Base-by-base conservation (phyloP, 805 yeast genomes). In the Metschnikowia picachoensis region DNA sequence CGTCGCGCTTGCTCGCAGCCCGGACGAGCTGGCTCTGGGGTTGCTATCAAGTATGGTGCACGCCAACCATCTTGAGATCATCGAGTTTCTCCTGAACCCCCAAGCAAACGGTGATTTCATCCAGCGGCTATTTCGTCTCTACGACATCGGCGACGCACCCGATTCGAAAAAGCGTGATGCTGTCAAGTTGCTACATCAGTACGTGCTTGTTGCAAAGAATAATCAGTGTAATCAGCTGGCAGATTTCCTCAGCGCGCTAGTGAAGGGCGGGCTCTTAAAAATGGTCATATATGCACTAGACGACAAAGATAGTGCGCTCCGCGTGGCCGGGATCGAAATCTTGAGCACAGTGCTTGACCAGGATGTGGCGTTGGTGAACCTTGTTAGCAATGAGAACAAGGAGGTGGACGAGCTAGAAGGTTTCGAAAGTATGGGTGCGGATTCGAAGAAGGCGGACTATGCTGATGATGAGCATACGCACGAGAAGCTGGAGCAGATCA, bases 341-440 rank as follows among this genome's bases (percentile, higher is more conserved):
- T 77, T 91, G 13, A 85, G 87, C 8, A 72, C 89, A 1, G 82
- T 90, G 4, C 83, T 91, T 25, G 97, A 91, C 48, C 92, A 87
- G 55, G 96, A 90, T 58, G 83, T 87, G 9, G 64, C 81, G 13
- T 63, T 87, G 35, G 80, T 87, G 32, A 74, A 68, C 54, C 59
- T 70, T 1, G 58, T 64, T 10, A 64, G 63, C 37, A 56, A 59
- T 44, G 66, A 58, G 4, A 51, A 57, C 15, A 35, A 37, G 10
- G 51, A 47, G 10, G 66, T 65, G 15, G 69, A 66, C 43, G 62
- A 56, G 42, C 48, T 55, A 1, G 42, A 45, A 16, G 41, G 25
- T 33, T 15, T 15, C 15, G 42, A 36, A 36, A 25, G 16, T n/a
- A 30, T 15, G 12, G 34, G 15, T 16, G 32, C 33, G 10, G 37